Base-by-base conservation (phyloP, 208 protist species). In the Trypanosoma theileri region DNA sequence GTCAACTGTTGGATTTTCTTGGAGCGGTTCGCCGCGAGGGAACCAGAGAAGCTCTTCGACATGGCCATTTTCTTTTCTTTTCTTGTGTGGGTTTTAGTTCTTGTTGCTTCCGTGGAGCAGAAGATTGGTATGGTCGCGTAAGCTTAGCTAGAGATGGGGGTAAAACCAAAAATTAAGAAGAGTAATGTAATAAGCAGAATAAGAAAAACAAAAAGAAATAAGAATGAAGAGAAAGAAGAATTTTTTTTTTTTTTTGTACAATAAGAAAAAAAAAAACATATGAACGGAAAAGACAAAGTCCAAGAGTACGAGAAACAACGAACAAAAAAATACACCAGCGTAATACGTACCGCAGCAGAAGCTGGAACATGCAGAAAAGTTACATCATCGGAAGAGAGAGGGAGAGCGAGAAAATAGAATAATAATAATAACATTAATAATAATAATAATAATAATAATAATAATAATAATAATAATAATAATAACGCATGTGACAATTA, bases 1-100 rank as follows among this genome's bases (percentile, higher is more conserved):
- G 84, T 72, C 62, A 94, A 82, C 80, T 94, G 91, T 67, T 86
- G 84, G 58, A 96, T 82, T 87, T 96, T 93, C 86, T 91, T 94
- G 91, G 84, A 91, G 84, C 88, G 91, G 74, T 94, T 77, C 0
- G 86, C 82, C 53, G 88, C 86, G 46, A 96, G 4, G 11, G 63
- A 65, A 51, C 70, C 62, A 42, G 62, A 66, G 41, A 66, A 75
- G 26, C 28, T 60, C 70, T 70, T 75, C 35, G 42, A 44, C 19
- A 70, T 41, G 41, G 70, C 28, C 70, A 75, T 75, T 70, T 65
- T 59, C 14, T 7, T 19, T 55, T 45, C 16, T 69, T 65, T 35
- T 35, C 1, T 35, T 35, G 28, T 48, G 44, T 48, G 44, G 10
- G 44, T 14, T 48, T 48, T 14, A 11, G 1, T 48, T 48, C 16